Conservation (phyloP, 2,329 filamentous ascomycete genomes). For the Erysiphe pulchra region DNA sequence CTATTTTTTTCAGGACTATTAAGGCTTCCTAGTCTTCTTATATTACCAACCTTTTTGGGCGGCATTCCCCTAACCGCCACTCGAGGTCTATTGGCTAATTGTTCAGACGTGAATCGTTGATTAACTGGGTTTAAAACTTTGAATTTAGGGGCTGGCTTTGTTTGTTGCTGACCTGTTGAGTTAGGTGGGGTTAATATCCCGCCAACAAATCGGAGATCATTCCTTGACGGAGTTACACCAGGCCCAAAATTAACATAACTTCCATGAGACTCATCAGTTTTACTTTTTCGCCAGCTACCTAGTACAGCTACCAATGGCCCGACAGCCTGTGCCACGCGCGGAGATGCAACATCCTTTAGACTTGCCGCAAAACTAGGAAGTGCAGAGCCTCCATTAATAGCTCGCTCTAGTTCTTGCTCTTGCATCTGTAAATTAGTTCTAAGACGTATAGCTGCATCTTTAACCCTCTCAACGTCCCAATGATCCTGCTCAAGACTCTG, state of each 20-base stretch:
- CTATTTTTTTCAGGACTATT: constrained; percentile 11
- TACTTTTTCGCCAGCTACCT: constrained; percentile 62
- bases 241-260: not conserved
- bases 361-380: constrained; percentile 54
- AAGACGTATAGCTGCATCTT: constrained; percentile 77
- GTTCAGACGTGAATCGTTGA: constrained; percentile 27
- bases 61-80: constrained; percentile 18
- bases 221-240: constrained; percentile 16
- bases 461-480: constrained; percentile 56
- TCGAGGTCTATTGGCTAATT: constrained; percentile 16
- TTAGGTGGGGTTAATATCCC: constrained; percentile 45
- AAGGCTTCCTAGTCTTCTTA: not conserved
- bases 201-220: constrained; percentile 44
- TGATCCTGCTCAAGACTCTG: constrained; percentile 45
- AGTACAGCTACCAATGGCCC: constrained; percentile 68
- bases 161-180: constrained; percentile 2
- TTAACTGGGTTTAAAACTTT: constrained; percentile 31
- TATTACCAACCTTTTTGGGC: not conserved
- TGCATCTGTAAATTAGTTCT: constrained; percentile 96
- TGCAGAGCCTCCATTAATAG: constrained; percentile 42
- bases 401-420: constrained; percentile 76
- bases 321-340: constrained; percentile 61
- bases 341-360: constrained; percentile 45
- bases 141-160: constrained; percentile 23
- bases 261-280: not conserved